Conservation (phyloP, 2,329 filamentous ascomycete genomes). For the Westerdykella aurantiaca region DNA sequence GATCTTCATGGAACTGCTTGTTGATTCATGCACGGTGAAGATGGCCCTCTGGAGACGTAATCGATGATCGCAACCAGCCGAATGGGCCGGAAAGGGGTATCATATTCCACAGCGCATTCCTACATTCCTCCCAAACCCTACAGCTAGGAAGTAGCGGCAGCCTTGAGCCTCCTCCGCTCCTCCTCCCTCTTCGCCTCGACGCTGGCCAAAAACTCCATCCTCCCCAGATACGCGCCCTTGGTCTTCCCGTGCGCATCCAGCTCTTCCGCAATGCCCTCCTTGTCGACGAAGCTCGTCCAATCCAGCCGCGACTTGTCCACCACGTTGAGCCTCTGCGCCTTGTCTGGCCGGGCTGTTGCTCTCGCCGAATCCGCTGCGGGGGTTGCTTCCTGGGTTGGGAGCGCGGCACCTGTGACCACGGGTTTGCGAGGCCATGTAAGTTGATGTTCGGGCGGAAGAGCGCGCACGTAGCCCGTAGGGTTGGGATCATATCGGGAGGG, state of each 20-base stretch:
- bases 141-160: slow-evolving; percentile 5
- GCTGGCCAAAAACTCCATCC: slow-evolving; percentile 58
- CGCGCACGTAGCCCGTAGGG: slow-evolving; percentile 43
- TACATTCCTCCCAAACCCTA: no score
- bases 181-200: slow-evolving; percentile 53
- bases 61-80: no score
- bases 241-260: slow-evolving; percentile 56
- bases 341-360: slow-evolving; percentile 23
- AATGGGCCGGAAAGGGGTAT: no score
- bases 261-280: slow-evolving; percentile 57
- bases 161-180: slow-evolving; percentile 48
- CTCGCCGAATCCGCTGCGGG: slow-evolving; percentile 11
- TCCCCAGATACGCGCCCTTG: slow-evolving; percentile 55
- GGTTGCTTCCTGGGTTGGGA: slow-evolving; percentile 11
- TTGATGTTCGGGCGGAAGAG: slow-evolving; percentile 41
- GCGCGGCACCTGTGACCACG: not conserved
- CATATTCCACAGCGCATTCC: no score
- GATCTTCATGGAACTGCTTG: no score
- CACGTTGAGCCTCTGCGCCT: slow-evolving; percentile 57
- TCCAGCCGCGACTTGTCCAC: slow-evolving; percentile 62
- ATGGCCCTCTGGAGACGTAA: no score
- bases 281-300: slow-evolving; percentile 59
- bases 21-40: no score
- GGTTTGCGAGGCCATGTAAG: slow-evolving; percentile 36
- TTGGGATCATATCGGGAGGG: slow-evolving; percentile 49